Percentiles rank a stretch among this genome's conserved stretches.
Evolutionary conservation across 176 grass and related monocot species (phyloP).

Genomic region (Cenchrus purpureus): DNA sequence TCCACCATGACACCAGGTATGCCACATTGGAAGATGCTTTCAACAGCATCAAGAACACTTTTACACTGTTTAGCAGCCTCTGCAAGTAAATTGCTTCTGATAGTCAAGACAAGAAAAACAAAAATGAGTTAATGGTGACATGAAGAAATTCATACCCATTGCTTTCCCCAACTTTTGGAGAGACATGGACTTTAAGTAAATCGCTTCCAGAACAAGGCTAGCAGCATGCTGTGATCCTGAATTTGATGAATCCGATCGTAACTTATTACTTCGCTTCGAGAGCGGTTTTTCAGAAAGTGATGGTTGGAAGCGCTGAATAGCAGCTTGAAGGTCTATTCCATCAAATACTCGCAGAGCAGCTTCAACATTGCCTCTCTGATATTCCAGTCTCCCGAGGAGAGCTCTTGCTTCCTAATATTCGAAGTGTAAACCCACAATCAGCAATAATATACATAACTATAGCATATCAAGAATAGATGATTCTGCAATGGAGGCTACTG

Average conservation of each 20-base stretch:
- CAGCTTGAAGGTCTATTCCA: slow-evolving; percentile 89
- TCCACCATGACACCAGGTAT: slow-evolving; percentile 90
- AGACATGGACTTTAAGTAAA: slow-evolving; percentile 98
- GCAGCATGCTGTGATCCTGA: slow-evolving; percentile 88
- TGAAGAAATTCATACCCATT: slow-evolving; percentile 60
- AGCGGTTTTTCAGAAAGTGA: slow-evolving; percentile 64
- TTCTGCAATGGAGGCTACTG: neutral
- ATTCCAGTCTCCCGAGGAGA: slow-evolving; percentile 88
- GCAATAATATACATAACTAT: slow-evolving; percentile 7
- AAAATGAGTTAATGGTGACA: slow-evolving; percentile 11
- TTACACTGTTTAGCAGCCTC: slow-evolving; percentile 92
- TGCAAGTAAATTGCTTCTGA: slow-evolving; percentile 47
- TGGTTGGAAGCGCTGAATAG: slow-evolving; percentile 86
- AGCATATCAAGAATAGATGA: neutral
- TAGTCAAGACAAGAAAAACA: slow-evolving; percentile 18
- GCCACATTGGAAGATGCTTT: slow-evolving; percentile 89
- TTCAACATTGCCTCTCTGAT: slow-evolving; percentile 96
- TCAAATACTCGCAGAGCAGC: slow-evolving; percentile 89
- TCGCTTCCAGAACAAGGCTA: slow-evolving; percentile 95
- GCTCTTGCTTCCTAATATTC: slow-evolving; percentile 88
- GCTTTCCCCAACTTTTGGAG: slow-evolving; percentile 86
- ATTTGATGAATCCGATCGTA: slow-evolving; percentile 59
- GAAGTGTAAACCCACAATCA: slow-evolving; percentile 21
- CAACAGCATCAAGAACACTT: slow-evolving; percentile 87
- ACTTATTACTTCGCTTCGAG: slow-evolving; percentile 60